Percentiles rank a stretch among this genome's conserved stretches.
phyloP scores from a whole-genome alignment of 768 basidiomycete genomes.

The Thelephora aurantiotincta region DNA sequence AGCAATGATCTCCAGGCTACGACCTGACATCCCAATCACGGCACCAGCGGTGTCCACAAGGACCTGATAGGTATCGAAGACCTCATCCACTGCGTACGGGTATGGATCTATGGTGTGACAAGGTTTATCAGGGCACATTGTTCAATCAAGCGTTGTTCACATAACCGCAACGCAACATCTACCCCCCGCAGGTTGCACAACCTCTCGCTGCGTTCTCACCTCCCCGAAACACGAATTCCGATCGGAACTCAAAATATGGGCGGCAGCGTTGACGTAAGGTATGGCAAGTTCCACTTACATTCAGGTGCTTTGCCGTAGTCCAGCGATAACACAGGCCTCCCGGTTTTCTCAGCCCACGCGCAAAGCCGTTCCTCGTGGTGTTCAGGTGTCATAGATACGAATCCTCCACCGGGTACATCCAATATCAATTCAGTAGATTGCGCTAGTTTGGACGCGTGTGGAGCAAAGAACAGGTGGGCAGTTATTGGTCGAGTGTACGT shows the following conservation, averaged over 20 bases:
- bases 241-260: no score
- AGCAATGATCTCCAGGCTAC: constrained; percentile 60
- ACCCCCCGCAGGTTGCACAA: neutral
- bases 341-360: constrained; percentile 69
- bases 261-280: constrained; percentile 1
- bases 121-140: neutral
- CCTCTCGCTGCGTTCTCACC: neutral
- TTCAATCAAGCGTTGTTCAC: neutral
- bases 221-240: neutral
- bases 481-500: constrained; percentile 72
- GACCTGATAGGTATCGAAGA: constrained; percentile 78
- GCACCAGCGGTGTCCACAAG: constrained; percentile 70
- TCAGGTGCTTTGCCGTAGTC: constrained; percentile 97
- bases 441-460: constrained; percentile 46
- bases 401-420: constrained; percentile 93
- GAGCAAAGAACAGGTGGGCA: constrained; percentile 71
- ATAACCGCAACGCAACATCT: neutral
- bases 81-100: constrained; percentile 92
- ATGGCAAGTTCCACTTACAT: constrained; percentile 36
- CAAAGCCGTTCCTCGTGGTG: constrained; percentile 92
- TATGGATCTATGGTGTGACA: constrained; percentile 60
- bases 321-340: constrained; percentile 69
- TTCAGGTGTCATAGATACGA: constrained; percentile 90
- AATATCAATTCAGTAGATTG: constrained; percentile 70
- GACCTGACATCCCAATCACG: constrained; percentile 82